phyloP scores from a whole-genome alignment of 495 filamentous ascomycete genomes.

The Astrothelium subdiscretum region DNA sequence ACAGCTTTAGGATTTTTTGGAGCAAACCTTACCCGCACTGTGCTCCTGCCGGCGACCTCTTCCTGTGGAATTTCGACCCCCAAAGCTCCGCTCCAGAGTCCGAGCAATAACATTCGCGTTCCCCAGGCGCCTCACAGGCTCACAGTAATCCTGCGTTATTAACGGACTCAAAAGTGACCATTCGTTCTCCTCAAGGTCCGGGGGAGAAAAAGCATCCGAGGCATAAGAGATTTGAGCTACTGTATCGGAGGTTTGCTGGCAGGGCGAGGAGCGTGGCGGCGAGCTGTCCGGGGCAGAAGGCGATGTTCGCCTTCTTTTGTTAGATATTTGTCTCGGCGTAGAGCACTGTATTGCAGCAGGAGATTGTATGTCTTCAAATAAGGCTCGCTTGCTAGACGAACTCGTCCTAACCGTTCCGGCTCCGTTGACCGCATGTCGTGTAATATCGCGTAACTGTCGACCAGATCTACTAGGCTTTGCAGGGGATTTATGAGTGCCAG shows the following conservation, averaged over 20 bases:
- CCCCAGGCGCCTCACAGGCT: slow-evolving; percentile 20
- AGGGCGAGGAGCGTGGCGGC: slow-evolving; percentile 45
- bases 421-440: slow-evolving; percentile 24
- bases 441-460: slow-evolving; percentile 53
- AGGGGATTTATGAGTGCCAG: slow-evolving; percentile 26
- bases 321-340: slow-evolving; percentile 30
- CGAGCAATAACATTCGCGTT: slow-evolving; percentile 20
- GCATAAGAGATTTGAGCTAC: slow-evolving; percentile 13
- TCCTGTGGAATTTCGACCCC: slow-evolving; percentile 31
- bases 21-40: slow-evolving; percentile 15
- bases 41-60: slow-evolving; percentile 28
- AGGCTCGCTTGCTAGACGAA: slow-evolving; percentile 5
- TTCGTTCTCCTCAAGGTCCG: slow-evolving; percentile 11
- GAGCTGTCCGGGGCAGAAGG: slow-evolving; percentile 39
- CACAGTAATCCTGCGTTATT: slow-evolving; percentile 8
- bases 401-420: slow-evolving; percentile 10
- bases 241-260: slow-evolving; percentile 19
- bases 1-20: neutral
- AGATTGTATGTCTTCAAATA: neutral
- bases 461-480: slow-evolving; percentile 41
- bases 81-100: slow-evolving; percentile 34
- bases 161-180: slow-evolving; percentile 7
- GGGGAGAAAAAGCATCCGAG: slow-evolving; percentile 12
- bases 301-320: slow-evolving; percentile 33
- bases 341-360: neutral